A percentile compares a stretch with the other conserved stretches of the same genome.
phyloP scores from a whole-genome alignment of 306 rosid species.

The Cucurbita argyrosperma region DNA sequence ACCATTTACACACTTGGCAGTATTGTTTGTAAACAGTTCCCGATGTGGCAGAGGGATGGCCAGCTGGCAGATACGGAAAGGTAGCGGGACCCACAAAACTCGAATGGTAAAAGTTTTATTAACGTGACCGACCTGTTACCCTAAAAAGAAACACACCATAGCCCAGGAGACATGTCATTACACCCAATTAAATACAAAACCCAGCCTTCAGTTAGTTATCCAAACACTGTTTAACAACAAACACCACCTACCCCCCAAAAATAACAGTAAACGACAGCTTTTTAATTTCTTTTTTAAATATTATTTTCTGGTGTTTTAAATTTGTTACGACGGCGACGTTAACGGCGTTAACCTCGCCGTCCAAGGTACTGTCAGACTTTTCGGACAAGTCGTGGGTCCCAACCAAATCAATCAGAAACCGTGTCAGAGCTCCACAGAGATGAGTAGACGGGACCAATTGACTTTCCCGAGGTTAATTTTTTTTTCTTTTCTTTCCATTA shows the following conservation, averaged over 20 bases:
- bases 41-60: not conserved
- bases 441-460: slow-evolving; percentile 4
- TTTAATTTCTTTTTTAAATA: not conserved
- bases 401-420: not conserved
- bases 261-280: not conserved
- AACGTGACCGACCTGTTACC: not conserved
- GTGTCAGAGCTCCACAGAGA: not conserved
- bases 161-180: not conserved
- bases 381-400: not conserved
- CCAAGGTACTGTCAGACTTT: not conserved
- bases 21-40: too few species aligned
- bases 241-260: not conserved
- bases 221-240: not conserved
- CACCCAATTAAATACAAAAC: not conserved
- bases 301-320: not conserved
- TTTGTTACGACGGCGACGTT: not conserved
- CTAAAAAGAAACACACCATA: slow-evolving; percentile 1
- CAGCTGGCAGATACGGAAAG: not conserved
- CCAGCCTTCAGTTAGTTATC: not conserved
- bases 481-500: too few species aligned
- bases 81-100: not conserved
- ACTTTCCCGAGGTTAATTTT: not conserved
- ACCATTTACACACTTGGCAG: too few species aligned
- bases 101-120: not conserved
- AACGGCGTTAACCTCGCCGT: not conserved